Conservation (phyloP, 768 basidiomycete species). For the Boletus reticuloceps region DNA sequence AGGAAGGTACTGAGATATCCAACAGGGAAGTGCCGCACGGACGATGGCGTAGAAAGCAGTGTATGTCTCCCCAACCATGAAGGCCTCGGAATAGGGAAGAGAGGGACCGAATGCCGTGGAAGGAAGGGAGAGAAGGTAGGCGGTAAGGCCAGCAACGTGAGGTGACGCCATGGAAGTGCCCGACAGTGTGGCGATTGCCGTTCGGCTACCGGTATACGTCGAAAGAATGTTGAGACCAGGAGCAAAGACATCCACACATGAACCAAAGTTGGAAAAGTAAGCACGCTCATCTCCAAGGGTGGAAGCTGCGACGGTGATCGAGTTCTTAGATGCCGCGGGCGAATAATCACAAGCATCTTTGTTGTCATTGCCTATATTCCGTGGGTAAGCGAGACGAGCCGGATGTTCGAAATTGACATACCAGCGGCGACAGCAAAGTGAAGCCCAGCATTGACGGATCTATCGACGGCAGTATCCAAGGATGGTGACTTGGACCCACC, state of each 20-base stretch:
- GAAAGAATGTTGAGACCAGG: slow-evolving; percentile 91
- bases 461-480: slow-evolving; percentile 82
- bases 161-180: slow-evolving; percentile 97
- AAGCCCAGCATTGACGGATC: slow-evolving; percentile 77
- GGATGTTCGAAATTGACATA: slow-evolving; percentile 32
- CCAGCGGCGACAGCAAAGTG: slow-evolving; percentile 98
- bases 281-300: slow-evolving; percentile 80
- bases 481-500: slow-evolving; percentile 91
- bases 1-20: slow-evolving; percentile 58
- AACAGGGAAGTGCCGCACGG: slow-evolving; percentile 55
- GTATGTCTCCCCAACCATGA: slow-evolving; percentile 35
- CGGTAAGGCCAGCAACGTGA: slow-evolving; percentile 84
- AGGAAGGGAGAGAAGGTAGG: slow-evolving; percentile 89
- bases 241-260: slow-evolving; percentile 90
- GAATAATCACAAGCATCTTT: slow-evolving; percentile 91
- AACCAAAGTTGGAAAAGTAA: slow-evolving; percentile 90
- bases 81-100: slow-evolving; percentile 36
- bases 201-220: slow-evolving; percentile 68
- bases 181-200: slow-evolving; percentile 72
- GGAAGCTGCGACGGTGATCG: slow-evolving; percentile 93
- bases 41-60: slow-evolving; percentile 52
- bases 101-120: slow-evolving; percentile 57
- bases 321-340: slow-evolving; percentile 84
- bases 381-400: background rate
- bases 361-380: slow-evolving; percentile 67